phyloP scores from a whole-genome alignment of 73 alveolate genomes.

The Tetrahymena thermophila region DNA sequence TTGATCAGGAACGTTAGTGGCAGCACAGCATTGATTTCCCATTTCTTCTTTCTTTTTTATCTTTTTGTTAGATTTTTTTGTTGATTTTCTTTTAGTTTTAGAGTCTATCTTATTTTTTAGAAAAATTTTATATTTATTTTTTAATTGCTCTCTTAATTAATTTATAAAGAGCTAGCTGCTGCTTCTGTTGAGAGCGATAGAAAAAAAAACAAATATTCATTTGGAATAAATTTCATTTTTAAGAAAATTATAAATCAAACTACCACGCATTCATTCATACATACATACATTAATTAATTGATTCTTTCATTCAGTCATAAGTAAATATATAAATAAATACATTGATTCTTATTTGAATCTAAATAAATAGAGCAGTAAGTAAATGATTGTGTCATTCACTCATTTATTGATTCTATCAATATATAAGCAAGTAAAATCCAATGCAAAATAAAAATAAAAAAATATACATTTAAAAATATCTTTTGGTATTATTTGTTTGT shows the following conservation, averaged over 20 bases:
- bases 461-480: too few species aligned
- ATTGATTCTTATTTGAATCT: too few species aligned
- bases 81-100: neutral
- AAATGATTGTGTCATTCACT: neutral
- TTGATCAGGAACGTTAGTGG: neutral
- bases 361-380: neutral
- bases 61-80: neutral
- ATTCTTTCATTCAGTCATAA: neutral
- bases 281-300: too few species aligned
- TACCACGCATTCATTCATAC: neutral
- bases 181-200: neutral
- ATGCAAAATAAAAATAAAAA: neutral
- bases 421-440: neutral
- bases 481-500: neutral
- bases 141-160: neutral
- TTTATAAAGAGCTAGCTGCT: neutral
- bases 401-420: neutral
- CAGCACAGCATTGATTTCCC: neutral
- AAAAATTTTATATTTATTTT: neutral
- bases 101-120: neutral
- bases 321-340: too few species aligned
- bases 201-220: neutral
- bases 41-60: neutral
- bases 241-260: neutral
- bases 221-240: neutral